These are phyloP conservation scores for Meyerozyma smithsonii DNA, from an alignment of 1,139 yeast species.

Conservation along the genomic window DNA sequence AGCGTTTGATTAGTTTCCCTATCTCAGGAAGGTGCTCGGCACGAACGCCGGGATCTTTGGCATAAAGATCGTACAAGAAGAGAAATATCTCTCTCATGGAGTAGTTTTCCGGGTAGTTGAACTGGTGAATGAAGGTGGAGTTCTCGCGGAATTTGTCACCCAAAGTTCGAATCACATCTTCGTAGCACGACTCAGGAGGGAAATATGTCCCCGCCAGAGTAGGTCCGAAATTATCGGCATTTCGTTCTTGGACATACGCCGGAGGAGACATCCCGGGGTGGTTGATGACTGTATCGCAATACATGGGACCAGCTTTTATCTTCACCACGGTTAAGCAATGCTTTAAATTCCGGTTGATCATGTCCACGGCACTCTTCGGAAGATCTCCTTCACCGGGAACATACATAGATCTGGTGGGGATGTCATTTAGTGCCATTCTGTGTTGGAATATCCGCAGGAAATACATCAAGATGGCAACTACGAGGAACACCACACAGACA, in stretches of 20 bases:
- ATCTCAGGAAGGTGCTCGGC: constrained; percentile 16
- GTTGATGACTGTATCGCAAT: constrained; percentile 34
- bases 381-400: constrained; percentile 67
- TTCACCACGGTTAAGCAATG: constrained; percentile 43
- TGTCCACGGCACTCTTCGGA: constrained; percentile 42
- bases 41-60: constrained; percentile 8
- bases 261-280: constrained; percentile 64
- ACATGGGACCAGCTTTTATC: constrained; percentile 48
- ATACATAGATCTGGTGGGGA: constrained; percentile 62
- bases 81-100: constrained; percentile 46
- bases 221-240: constrained; percentile 11
- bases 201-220: constrained; percentile 31
- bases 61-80: constrained; percentile 15
- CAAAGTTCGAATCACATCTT: constrained; percentile 55
- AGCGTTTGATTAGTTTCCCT: constrained; percentile 44
- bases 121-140: constrained; percentile 34
- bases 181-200: constrained; percentile 58
- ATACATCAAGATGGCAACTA: constrained; percentile 45
- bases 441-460: constrained; percentile 53
- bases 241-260: constrained; percentile 30
- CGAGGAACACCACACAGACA: constrained; percentile 59
- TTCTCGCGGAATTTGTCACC: constrained; percentile 48
- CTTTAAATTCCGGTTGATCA: constrained; percentile 34
- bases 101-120: constrained; percentile 35
- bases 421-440: constrained; percentile 60